Evolutionary conservation across 371 early-diverging fungal genomes (phyloP).

Genomic region (Vairimorpha necatrix): DNA sequence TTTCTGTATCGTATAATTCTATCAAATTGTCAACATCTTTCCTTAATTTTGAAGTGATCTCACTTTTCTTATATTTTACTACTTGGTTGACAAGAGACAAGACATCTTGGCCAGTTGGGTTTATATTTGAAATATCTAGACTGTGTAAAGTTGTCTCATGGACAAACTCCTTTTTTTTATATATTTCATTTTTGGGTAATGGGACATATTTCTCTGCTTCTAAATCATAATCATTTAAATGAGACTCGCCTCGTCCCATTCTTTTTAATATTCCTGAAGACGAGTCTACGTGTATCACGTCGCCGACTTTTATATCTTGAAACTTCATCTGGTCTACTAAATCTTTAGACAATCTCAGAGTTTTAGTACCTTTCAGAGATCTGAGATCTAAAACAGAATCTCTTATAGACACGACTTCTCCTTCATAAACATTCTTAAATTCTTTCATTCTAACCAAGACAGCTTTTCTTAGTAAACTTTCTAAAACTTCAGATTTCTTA

Average conservation of each 20-base stretch:
- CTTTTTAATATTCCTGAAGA: slow-evolving; percentile 56
- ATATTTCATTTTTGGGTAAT: slow-evolving; percentile 56
- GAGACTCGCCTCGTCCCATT: slow-evolving; percentile 59
- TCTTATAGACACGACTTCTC: slow-evolving; percentile 56
- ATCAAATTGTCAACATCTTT: slow-evolving; percentile 50
- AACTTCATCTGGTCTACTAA: slow-evolving; percentile 43
- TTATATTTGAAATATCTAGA: slow-evolving; percentile 51
- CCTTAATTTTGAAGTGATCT: slow-evolving; percentile 48
- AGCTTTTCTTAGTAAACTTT: slow-evolving; percentile 46
- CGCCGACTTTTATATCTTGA: slow-evolving; percentile 53
- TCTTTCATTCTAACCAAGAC: slow-evolving; percentile 49
- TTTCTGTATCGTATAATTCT: slow-evolving; percentile 45
- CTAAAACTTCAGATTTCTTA: slow-evolving; percentile 57
- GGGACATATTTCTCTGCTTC: slow-evolving; percentile 61
- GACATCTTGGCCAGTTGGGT: slow-evolving; percentile 43
- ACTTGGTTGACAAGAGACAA: slow-evolving; percentile 37
- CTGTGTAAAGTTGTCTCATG: slow-evolving; percentile 56
- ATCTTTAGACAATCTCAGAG: slow-evolving; percentile 38
- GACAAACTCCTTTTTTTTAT: slow-evolving; percentile 51
- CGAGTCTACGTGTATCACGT: slow-evolving; percentile 61
- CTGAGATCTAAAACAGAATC: slow-evolving; percentile 44
- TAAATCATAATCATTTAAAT: slow-evolving; percentile 59
- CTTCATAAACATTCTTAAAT: slow-evolving; percentile 59
- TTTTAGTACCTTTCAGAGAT: slow-evolving; percentile 53
- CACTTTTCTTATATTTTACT: slow-evolving; percentile 24